These are phyloP conservation scores for Berkeleyomyces basicola DNA, from an alignment of 2,329 filamentous ascomycete species.

Conservation along the genomic window DNA sequence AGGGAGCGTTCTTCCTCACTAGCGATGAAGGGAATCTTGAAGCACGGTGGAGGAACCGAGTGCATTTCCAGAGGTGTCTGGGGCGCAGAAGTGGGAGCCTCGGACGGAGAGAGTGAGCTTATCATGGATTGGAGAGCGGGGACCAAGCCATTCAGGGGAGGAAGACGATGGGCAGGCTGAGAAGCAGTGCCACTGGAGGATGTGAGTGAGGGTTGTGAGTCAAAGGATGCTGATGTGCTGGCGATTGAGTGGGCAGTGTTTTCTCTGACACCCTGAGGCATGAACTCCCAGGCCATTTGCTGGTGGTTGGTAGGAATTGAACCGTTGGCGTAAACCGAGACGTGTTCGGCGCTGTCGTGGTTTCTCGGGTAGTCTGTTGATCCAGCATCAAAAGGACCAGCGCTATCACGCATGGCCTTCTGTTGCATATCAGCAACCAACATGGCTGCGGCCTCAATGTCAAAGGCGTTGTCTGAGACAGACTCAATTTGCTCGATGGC, in stretches of 20 bases:
- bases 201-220: conserved; percentile 47
- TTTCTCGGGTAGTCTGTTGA: conserved; percentile 55
- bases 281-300: conserved; percentile 61
- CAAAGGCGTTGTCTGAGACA: conserved; percentile 68
- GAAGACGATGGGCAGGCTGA: conserved; percentile 41
- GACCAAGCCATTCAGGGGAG: conserved; percentile 44
- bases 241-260: conserved; percentile 56
- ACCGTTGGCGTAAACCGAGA: conserved; percentile 59
- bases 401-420: conserved; percentile 54
- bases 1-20: conserved; percentile 72
- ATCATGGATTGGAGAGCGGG: conserved; percentile 56
- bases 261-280: conserved; percentile 52
- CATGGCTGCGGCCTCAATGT: conserved; percentile 95
- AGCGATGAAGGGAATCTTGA: conserved; percentile 61
- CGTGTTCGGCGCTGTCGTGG: conserved; percentile 57
- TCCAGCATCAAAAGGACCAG: conserved; percentile 37
- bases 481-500: conserved; percentile 86
- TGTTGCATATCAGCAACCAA: conserved; percentile 96
- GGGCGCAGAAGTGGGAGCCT: conserved; percentile 27
- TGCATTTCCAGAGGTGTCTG: conserved; percentile 16
- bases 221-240: conserved; percentile 49
- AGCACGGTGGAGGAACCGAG: conserved; percentile 19
- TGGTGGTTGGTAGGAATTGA: conserved; percentile 72
- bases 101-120: conserved; percentile 49
- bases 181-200: conserved; percentile 39